Percentiles rank a stretch among this genome's conserved stretches.
Evolutionary conservation across 306 rosid genomes (phyloP).

Genomic region (Glycine latifolia): DNA sequence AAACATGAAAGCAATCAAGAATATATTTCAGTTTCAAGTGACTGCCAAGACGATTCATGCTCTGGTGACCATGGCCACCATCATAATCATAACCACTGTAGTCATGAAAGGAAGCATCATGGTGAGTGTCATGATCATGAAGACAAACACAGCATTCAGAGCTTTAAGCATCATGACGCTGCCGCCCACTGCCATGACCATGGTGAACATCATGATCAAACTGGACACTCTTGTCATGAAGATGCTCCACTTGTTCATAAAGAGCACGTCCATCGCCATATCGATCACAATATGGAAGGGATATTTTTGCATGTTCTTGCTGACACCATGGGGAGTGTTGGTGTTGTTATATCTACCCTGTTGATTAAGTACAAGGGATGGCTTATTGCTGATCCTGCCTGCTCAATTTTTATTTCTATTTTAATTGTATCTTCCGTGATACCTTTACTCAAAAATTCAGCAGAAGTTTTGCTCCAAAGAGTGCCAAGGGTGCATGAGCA

Average conservation of each 20-base stretch:
- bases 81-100: neutral
- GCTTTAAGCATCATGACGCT: too few species aligned
- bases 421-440: constrained; percentile 85
- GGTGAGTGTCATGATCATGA: constrained; percentile 35
- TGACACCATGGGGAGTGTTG: constrained; percentile 96
- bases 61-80: constrained; percentile 49
- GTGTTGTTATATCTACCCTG: constrained; percentile 91
- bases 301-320: constrained; percentile 95
- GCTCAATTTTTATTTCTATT: constrained; percentile 92
- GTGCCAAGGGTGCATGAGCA: constrained; percentile 72
- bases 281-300: constrained; percentile 99
- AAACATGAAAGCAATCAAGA: constrained; percentile 49
- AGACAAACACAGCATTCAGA: too few species aligned
- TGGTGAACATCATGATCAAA: too few species aligned
- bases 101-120: constrained; percentile 38
- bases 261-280: constrained; percentile 72
- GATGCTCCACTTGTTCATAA: constrained; percentile 33
- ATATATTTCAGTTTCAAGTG: constrained; percentile 51
- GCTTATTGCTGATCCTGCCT: constrained; percentile 93
- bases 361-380: constrained; percentile 95
- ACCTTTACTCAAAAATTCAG: constrained; percentile 89
- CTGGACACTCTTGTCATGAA: neutral
- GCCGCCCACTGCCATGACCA: too few species aligned
- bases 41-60: constrained; percentile 51
- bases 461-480: constrained; percentile 90